These are phyloP conservation scores for Chloropicon primus DNA, from an alignment of 139 green algal species.

Conservation along the genomic window DNA sequence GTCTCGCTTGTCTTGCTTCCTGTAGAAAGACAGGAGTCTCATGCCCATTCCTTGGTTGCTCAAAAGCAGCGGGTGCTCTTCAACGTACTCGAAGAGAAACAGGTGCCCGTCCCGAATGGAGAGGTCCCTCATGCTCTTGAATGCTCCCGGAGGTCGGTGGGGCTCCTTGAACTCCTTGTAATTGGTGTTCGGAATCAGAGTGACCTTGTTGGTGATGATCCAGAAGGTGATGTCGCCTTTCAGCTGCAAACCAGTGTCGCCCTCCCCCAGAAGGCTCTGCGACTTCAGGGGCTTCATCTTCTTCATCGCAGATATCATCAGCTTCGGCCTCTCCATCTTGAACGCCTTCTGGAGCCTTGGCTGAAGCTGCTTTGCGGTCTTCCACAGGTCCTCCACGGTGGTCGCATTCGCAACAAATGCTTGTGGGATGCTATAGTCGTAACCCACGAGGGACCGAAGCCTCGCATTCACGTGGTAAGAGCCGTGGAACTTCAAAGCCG, in stretches of 20 bases:
- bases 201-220: background rate
- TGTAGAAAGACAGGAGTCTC: constrained; percentile 55
- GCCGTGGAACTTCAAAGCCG: background rate
- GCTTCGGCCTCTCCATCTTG: background rate
- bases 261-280: background rate
- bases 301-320: background rate
- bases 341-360: background rate
- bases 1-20: constrained; percentile 33
- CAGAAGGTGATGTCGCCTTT: background rate
- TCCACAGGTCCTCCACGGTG: background rate
- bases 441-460: background rate
- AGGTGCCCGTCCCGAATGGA: constrained; percentile 41
- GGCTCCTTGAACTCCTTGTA: constrained; percentile 11
- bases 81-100: constrained; percentile 61
- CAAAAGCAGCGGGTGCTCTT: constrained; percentile 60
- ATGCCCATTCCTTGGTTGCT: constrained; percentile 60
- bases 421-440: background rate
- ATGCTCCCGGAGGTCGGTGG: constrained; percentile 27
- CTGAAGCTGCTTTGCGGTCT: background rate
- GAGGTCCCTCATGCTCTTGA: constrained; percentile 38
- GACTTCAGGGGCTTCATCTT: background rate
- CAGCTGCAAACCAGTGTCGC: background rate
- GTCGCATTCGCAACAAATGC: background rate
- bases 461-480: background rate
- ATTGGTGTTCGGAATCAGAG: background rate